A percentile compares a stretch with the other conserved stretches of the same genome.
Conservation (phyloP, 2,329 filamentous ascomycete species). For the Elsinoe necatrix region DNA sequence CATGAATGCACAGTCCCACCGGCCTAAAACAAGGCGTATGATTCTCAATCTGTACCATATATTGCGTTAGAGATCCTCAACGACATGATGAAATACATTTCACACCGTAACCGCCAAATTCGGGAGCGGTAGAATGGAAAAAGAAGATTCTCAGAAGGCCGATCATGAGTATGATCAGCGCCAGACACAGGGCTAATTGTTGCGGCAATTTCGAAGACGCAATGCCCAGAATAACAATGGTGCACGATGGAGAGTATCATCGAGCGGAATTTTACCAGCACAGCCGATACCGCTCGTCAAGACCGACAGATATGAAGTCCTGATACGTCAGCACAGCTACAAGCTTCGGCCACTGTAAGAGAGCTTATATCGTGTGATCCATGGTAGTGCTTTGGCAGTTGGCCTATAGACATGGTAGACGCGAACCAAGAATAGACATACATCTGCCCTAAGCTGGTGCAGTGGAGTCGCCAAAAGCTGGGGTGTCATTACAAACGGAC, state of each 20-base stretch:
- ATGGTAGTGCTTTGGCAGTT: neutral
- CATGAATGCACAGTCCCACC: neutral
- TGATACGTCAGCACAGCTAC: neutral
- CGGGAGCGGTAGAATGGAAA: neutral
- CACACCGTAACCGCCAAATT: neutral
- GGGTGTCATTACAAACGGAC: neutral
- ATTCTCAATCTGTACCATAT: constrained; percentile 2
- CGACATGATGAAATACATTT: neutral
- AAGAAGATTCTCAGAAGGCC: neutral
- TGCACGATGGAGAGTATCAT: no score
- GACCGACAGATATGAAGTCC: neutral
- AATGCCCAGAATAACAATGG: neutral
- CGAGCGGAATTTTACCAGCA: no score
- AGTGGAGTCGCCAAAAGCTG: neutral
- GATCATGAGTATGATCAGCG: neutral
- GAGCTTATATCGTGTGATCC: neutral
- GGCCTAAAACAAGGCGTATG: neutral
- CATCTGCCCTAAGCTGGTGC: neutral
- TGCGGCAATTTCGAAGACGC: neutral
- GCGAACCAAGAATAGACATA: neutral
- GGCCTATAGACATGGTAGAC: neutral
- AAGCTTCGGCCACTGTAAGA: neutral
- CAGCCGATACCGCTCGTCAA: neutral
- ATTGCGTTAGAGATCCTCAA: neutral
- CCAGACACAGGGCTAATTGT: neutral